Evolutionary conservation across 768 basidiomycete species (phyloP), one percentile per base, ranked within the genome.

Genomic region (Rhizopogon sp.): DNA sequence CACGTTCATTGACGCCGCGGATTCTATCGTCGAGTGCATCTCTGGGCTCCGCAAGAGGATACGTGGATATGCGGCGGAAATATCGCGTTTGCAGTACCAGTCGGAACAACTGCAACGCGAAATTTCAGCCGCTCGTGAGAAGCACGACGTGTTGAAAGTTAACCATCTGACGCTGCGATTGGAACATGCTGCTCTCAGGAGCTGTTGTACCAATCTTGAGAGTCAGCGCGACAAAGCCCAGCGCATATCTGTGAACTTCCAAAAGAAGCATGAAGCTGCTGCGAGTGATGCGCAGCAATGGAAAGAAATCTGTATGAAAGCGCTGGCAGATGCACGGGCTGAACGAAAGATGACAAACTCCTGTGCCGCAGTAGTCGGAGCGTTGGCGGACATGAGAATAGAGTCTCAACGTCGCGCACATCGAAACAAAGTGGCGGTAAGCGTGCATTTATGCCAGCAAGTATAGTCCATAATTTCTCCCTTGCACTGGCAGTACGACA

Each of bases 341-440:
- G 46, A 17, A 14, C 17, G 16, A 22, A 35, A 47, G 46, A n/a
- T 20, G 20, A 47, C 33, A 8, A 17, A 47, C 9, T 7, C 14
- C 14, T 17, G 20, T 14, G 13, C 5, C 8, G 6, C 14, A 22
- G 5, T 7, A 14, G 22, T 47, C 17, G 20, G 20, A 22, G 13
- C 35, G 14, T 35, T 47, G 20, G 22, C 29, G 13, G 63, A 70
- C 17, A 64, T 66, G 39, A 56, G 45, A 35, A 65, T 59, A 43
- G 25, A 40, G 11, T 70, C 66, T 28, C 60, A 66, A 39, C 60
- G 55, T 17, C 64, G 57, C 43, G 50, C 57, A 11, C 59, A 62
- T 0, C 44, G 25, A 31, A 59, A 60, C 44, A 66, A 65, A 22
- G 57, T 49, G 45, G 62, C 63, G 60, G 69, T 70, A 60, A 17